Conservation (phyloP, 305 asterid genomes). For the Rubia balearica region DNA sequence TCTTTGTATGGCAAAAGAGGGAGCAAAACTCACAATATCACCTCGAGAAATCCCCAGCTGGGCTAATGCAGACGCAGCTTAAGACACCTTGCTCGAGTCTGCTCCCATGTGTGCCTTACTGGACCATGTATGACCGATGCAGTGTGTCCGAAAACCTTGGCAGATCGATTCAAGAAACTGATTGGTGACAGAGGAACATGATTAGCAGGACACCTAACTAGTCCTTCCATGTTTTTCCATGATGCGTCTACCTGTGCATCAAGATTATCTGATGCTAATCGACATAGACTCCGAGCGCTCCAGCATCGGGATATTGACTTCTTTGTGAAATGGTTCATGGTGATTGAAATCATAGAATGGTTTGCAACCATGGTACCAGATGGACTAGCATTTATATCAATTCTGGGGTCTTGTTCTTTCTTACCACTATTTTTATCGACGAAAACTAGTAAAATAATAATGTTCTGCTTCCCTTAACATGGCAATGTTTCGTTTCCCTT, state of each 20-base stretch:
- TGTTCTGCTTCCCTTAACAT: too few species aligned
- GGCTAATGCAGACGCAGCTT: conserved; percentile 55
- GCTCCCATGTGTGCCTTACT: conserved; percentile 46
- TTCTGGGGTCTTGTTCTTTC: too few species aligned
- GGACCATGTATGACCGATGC: too few species aligned
- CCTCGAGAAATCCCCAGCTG: conserved; percentile 54
- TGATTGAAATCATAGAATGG: too few species aligned
- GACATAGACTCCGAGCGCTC: conserved; percentile 19
- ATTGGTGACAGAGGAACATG: conserved; percentile 66
- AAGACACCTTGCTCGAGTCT: conserved; percentile 54
- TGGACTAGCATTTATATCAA: too few species aligned
- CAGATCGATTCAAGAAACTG: conserved; percentile 71
- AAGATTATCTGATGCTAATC: conserved; percentile 12
- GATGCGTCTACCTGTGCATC: conserved; percentile 19
- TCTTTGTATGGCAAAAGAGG: too few species aligned
- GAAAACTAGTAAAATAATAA: too few species aligned
- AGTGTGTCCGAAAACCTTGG: conserved; percentile 52
- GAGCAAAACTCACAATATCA: conserved; percentile 38
- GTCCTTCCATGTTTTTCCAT: conserved; percentile 51
- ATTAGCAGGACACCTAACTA: conserved; percentile 46
- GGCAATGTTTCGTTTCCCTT: too few species aligned
- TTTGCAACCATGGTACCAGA: too few species aligned
- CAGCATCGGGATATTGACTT: too few species aligned
- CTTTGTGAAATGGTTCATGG: too few species aligned
- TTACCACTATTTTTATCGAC: too few species aligned